Base-by-base conservation (phyloP, 169 alveolate species). In the Eimeria mitis region DNA sequence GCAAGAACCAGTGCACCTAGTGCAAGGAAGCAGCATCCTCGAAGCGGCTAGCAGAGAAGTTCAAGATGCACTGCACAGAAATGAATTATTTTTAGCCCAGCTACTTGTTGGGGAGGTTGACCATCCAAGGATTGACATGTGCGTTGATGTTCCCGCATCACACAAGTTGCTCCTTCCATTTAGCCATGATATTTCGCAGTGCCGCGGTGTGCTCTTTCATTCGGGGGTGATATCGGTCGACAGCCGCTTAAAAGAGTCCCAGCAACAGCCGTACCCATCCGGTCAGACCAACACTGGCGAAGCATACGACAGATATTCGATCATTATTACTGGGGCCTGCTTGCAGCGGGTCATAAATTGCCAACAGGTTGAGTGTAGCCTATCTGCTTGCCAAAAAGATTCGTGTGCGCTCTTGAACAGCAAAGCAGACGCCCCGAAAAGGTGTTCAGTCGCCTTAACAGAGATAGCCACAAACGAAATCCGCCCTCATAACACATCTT, bases 31-130 rank as follows among this genome's bases (percentile, higher is more conserved):
- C 71, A 87, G 83, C 65, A 59, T 87, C 28, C 92, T 87, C 37
- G 81, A 87, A 8, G 92, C 92, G 21, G 81, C 92, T 25, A 87
- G 83, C 83, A 42, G 61, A n/a, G 83, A 63, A 63, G 92, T 87
- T 0, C 92, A 87, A 87, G 92, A 87, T 1, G 92, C 81, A 63
- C 21, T 87, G n/a, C 92, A 44, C 42, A 70, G 81, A 9, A 61
- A 87, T 42, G 92, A 87, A 40, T 37, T 87, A 40, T 87, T 87
- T n/a, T n/a, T 87, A 11, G 81, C 81, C 92, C 52, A 49, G 81
- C 81, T 63, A 0, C 92, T 61, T 87, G 42, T 61, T 40, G 78
- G 81, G 61, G 92, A 59, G n/a, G 92, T 63, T 49, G 92, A 87
- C 65, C 92, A 87, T 40, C 78, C 44, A 87, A 87, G 68, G 23